Evolutionary conservation across 345 rosid genomes (phyloP).

Genomic region (Brassica nigra): DNA sequence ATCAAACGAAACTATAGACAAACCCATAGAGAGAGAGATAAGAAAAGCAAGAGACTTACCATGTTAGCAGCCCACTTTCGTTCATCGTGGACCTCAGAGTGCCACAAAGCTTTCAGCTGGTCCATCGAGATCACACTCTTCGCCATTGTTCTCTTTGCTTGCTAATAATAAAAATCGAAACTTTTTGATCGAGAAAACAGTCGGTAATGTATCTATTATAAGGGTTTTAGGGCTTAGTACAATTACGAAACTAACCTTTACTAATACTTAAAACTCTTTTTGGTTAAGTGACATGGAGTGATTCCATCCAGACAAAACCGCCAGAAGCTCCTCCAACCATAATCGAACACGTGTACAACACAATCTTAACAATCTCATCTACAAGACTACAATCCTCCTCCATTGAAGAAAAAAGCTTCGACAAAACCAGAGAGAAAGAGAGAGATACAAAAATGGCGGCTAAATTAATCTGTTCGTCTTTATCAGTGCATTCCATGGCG

Average conservation of each 20-base stretch:
- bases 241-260: slow-evolving; percentile 27
- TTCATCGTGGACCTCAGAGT: slow-evolving; percentile 69
- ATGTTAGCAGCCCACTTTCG: slow-evolving; percentile 71
- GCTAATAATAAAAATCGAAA: not conserved
- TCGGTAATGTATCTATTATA: not conserved
- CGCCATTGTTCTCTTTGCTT: slow-evolving; percentile 52
- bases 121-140: slow-evolving; percentile 49
- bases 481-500: slow-evolving; percentile 64
- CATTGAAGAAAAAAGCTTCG: slow-evolving; percentile 16
- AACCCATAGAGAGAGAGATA: not conserved
- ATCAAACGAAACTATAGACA: not conserved
- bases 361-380: slow-evolving; percentile 35
- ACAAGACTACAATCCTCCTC: slow-evolving; percentile 24
- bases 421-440: not conserved
- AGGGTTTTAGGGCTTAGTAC: not conserved
- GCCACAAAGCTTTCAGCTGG: slow-evolving; percentile 58
- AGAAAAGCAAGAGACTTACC: slow-evolving; percentile 38
- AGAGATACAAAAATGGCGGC: slow-evolving; percentile 43
- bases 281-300: slow-evolving; percentile 21
- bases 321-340: not conserved
- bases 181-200: slow-evolving; percentile 17
- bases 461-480: slow-evolving; percentile 38
- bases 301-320: slow-evolving; percentile 14
- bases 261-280: not conserved
- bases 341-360: slow-evolving; percentile 36